Conservation (phyloP, 2,329 filamentous ascomycete genomes). For the Epichloe gansuensis region DNA sequence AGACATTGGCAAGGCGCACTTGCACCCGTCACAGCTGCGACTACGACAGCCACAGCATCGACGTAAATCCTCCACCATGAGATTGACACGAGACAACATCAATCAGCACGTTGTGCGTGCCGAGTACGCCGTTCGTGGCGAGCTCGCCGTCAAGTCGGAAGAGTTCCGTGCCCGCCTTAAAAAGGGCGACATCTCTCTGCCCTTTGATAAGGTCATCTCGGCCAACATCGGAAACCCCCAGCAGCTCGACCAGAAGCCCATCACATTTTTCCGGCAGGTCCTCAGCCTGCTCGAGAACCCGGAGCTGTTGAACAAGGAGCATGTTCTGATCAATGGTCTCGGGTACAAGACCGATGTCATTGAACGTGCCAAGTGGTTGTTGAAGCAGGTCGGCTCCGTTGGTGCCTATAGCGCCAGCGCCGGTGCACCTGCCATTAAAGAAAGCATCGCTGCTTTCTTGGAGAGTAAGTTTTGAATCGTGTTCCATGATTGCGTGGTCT, state of each 20-base stretch:
- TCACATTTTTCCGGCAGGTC: conserved; percentile 98
- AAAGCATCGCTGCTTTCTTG: conserved; percentile 86
- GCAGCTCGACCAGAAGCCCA: conserved; percentile 96
- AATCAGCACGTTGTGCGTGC: conserved; percentile 79
- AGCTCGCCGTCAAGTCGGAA: conserved; percentile 88
- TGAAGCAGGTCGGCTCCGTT: conserved; percentile 77
- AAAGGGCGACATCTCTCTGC: conserved; percentile 47
- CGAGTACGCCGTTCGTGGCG: conserved; percentile 92
- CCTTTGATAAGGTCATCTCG: conserved; percentile 83
- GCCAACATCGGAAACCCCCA: conserved; percentile 99
- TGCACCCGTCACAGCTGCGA: conserved; percentile 6
- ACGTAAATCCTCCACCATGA: conserved; percentile 23
- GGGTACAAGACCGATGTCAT: conserved; percentile 87
- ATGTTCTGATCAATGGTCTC: conserved; percentile 60
- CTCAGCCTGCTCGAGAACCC: conserved; percentile 89
- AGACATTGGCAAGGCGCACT: not conserved
- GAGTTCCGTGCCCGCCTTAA: conserved; percentile 66
- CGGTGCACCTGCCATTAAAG: conserved; percentile 72
- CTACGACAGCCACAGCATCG: conserved; percentile 14
- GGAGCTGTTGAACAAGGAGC: conserved; percentile 64
- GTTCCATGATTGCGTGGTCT: too few relatives aligned
- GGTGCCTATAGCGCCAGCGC: conserved; percentile 94
- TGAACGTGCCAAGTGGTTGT: conserved; percentile 65
- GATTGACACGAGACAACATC: conserved; percentile 73
- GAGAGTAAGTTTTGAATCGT: conserved; percentile 45